Conservation (phyloP, 805 yeast species). For the Saturnispora sanitii region DNA sequence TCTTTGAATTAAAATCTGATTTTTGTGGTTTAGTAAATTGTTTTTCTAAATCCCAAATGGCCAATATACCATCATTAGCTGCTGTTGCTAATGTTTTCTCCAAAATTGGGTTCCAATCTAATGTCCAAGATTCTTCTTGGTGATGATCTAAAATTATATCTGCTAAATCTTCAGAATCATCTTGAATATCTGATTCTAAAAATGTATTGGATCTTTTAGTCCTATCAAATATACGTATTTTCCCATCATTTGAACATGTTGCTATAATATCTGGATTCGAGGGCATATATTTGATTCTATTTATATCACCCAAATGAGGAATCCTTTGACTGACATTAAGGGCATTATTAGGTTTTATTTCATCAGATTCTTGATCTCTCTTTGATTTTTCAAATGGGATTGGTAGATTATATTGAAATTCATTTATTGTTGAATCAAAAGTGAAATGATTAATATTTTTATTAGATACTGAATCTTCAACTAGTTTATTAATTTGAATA, state of each 20-base stretch:
- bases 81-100: conserved; percentile 56
- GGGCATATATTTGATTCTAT: conserved; percentile 65
- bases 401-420: conserved; percentile 19
- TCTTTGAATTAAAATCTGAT: conserved; percentile 9
- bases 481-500: background rate
- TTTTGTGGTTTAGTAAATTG: conserved; percentile 13
- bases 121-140: conserved; percentile 51
- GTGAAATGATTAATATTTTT: conserved; percentile 17
- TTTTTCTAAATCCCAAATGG: conserved; percentile 53
- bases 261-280: conserved; percentile 81
- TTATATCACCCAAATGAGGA: conserved; percentile 63
- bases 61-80: conserved; percentile 53
- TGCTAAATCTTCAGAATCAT: conserved; percentile 13
- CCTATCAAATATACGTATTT: conserved; percentile 61
- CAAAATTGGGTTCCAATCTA: conserved; percentile 60
- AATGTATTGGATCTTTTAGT: conserved; percentile 58
- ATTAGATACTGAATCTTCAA: background rate
- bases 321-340: conserved; percentile 40
- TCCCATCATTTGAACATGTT: conserved; percentile 57
- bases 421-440: conserved; percentile 29
- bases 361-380: background rate
- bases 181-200: conserved; percentile 24
- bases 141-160: conserved; percentile 25
- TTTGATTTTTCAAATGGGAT: conserved; percentile 6
- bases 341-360: conserved; percentile 11